A percentile compares a stretch with the other conserved stretches of the same genome.
Conservation (phyloP, 169 alveolate species). For the Eimeria mitis region DNA sequence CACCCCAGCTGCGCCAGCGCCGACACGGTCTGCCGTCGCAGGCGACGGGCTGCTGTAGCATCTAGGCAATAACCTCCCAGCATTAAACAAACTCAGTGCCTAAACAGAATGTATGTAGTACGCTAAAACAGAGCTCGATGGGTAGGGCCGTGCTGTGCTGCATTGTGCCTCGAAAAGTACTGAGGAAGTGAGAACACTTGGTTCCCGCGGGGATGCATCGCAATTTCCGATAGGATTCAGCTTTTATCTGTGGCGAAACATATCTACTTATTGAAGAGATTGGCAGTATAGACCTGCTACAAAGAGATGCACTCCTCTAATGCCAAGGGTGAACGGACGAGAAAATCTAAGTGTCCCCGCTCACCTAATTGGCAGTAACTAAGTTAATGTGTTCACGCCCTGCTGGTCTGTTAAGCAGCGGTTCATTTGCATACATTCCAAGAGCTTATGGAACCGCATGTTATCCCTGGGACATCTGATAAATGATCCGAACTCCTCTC, state of each 20-base stretch:
- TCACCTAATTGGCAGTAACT: background rate
- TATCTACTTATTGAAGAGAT: background rate
- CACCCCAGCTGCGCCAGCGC: constrained; percentile 39
- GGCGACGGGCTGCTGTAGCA: no score
- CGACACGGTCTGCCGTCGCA: background rate
- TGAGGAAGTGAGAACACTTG: background rate
- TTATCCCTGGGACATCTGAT: background rate
- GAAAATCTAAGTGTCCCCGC: background rate
- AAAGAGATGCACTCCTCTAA: background rate
- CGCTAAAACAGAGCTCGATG: background rate
- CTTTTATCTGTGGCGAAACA: background rate
- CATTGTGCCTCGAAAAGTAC: background rate
- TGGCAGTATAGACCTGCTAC: background rate
- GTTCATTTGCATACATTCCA: background rate
- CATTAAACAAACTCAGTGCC: background rate
- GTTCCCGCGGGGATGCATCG: background rate
- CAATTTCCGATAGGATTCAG: background rate
- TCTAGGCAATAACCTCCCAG: background rate
- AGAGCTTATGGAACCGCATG: background rate
- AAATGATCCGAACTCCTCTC: background rate
- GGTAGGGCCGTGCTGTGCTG: background rate
- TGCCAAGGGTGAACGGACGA: background rate
- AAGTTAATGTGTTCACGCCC: background rate
- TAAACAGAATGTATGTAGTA: no score
- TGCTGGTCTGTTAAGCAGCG: background rate